Base-by-base conservation (phyloP, 495 filamentous ascomycete genomes). In the Penicillium chermesinum region DNA sequence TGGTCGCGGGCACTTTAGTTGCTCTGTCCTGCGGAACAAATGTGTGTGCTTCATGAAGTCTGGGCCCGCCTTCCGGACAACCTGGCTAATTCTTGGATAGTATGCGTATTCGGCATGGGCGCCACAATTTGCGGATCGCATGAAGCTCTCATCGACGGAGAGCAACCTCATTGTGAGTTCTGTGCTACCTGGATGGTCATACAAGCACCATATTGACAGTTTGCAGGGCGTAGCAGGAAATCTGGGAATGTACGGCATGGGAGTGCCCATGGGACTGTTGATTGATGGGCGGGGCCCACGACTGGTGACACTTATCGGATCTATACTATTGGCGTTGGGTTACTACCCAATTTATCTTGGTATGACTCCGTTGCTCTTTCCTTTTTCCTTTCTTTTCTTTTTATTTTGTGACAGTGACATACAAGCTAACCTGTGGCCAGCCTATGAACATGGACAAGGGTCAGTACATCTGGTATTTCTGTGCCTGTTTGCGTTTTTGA, bases 81-180 rank as follows among this genome's bases (percentile, higher is more conserved):
- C 35, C 49, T 53, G 35, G 50, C 49, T 48, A 22, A 47, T 49
- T 20, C 34, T 14, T 15, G 35, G 7, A 6, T 56, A 95, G 90
- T 98, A 98, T 80, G 94, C 91, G 53, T 98, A 96, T 61, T 96
- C 90, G 45, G 94, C 93, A 69, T 98, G 94, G 89, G 91, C 85
- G 20, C 93, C 93, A 13, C 89, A 95, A 65, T 96, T 96, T 57
- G 90, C 90, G 18, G 82, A 90, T 49, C 80, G 76, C 48, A 74
- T 98, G 66, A 80, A 86, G 66, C 81, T 97, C 42, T 88, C 88
- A 2, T 85, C 93, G 18, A 97, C 90, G 19, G 79, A 95, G 66
- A 87, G 77, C 67, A 96, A 97, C 64, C 60, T 96, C 48, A 94
- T 98, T 57, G 85, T 88, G 72, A 62, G 82, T 62, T 30, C 46